A percentile compares a stretch with the other conserved stretches of the same genome.
Conservation (phyloP, 805 yeast genomes). For the Blastobotrys chiropterorum region DNA sequence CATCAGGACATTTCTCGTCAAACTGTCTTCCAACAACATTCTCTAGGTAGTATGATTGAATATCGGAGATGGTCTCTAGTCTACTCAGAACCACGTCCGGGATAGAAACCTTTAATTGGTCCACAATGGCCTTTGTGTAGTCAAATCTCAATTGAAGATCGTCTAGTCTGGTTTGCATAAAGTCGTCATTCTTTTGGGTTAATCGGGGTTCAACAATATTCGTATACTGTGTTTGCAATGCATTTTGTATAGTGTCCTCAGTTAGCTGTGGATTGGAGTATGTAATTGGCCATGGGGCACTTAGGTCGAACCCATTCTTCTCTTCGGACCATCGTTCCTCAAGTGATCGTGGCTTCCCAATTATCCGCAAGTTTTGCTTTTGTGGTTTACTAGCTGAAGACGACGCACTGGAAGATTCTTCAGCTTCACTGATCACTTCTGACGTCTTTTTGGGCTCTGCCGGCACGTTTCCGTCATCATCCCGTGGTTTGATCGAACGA, state of each 20-base stretch:
- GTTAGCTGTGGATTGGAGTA: constrained; percentile 19
- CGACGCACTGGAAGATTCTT: not conserved
- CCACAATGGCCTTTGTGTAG: constrained; percentile 43
- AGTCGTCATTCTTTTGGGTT: constrained; percentile 1
- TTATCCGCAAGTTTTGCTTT: constrained; percentile 16
- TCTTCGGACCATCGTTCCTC: constrained; percentile 15
- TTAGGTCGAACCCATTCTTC: constrained; percentile 16
- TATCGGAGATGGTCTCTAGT: constrained; percentile 35
- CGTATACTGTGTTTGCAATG: constrained; percentile 5
- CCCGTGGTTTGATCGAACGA: constrained; percentile 6
- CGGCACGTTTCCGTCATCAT: constrained; percentile 2
- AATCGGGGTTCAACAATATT: constrained; percentile 5
- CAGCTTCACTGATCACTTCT: constrained; percentile 10
- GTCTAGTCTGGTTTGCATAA: constrained; percentile 23
- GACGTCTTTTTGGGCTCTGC: constrained; percentile 6
- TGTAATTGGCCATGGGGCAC: constrained; percentile 30
- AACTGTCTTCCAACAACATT: constrained; percentile 38
- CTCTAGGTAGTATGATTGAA: constrained; percentile 34
- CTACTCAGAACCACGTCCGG: constrained; percentile 46
- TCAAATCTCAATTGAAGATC: constrained; percentile 47
- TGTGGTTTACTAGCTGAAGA: not conserved
- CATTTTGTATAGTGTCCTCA: constrained; percentile 8
- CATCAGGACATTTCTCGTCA: constrained; percentile 69
- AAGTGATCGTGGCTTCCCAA: constrained; percentile 19
- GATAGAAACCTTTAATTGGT: constrained; percentile 43